Conservation (phyloP, 257 asterid species). For the Lithospermum erythrorhizon region DNA sequence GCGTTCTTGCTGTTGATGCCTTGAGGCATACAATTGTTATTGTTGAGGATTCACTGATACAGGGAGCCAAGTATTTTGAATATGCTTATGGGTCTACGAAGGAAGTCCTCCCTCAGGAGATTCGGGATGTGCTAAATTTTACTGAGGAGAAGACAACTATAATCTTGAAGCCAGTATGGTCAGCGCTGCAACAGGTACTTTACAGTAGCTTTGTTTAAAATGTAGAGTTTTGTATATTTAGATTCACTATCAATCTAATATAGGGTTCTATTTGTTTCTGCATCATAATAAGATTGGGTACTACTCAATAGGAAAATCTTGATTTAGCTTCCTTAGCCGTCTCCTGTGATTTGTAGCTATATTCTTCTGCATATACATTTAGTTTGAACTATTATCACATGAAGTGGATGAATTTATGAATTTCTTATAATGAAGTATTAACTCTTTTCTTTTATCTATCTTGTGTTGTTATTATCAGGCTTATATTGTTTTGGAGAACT, state of each 20-base stretch:
- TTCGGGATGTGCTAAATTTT: conserved; percentile 38
- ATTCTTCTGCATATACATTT: no score
- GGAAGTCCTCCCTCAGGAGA: conserved; percentile 56
- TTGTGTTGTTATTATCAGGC: conserved; percentile 33
- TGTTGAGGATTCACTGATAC: conserved; percentile 45
- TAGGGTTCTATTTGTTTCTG: neutral
- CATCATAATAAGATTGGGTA: no score
- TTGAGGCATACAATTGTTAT: conserved; percentile 37
- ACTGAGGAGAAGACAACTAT: conserved; percentile 36
- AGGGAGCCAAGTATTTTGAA: conserved; percentile 43
- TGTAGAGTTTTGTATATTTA: neutral
- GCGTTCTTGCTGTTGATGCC: conserved; percentile 40
- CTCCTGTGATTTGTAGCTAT: no score
- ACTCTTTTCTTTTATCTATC: neutral
- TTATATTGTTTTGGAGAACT: conserved; percentile 40
- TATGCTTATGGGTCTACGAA: conserved; percentile 55
- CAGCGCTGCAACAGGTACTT: conserved; percentile 53
- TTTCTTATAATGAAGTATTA: neutral
- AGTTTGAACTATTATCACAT: neutral
- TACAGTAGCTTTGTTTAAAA: conserved; percentile 1
- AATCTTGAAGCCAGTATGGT: conserved; percentile 41
- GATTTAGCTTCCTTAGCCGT: no score
- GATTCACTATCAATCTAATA: neutral
- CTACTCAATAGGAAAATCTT: no score
- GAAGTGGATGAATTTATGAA: neutral